Evolutionary conservation across 768 basidiomycete species (phyloP).

Genomic region (Amanita exitialis): DNA sequence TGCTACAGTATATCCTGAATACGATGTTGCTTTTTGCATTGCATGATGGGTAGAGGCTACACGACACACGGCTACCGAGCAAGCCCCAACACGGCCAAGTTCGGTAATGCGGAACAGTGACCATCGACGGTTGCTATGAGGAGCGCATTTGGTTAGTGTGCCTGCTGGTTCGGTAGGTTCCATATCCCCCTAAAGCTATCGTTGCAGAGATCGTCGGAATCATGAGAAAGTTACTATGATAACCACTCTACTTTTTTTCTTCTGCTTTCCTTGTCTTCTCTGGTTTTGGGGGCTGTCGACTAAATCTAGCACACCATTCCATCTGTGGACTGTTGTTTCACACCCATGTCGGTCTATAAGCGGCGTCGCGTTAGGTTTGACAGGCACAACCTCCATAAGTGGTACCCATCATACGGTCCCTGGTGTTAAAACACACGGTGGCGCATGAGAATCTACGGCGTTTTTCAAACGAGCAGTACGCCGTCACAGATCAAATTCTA

Average conservation of each 20-base stretch:
- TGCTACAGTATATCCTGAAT: background rate
- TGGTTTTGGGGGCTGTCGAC: background rate
- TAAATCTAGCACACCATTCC: background rate
- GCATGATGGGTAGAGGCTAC: no score
- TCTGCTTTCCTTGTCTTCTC: no score
- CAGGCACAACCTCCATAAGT: background rate
- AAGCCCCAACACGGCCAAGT: no score
- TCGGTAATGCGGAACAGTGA: no score
- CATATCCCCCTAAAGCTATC: background rate
- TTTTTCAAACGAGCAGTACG: background rate
- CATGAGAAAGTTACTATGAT: background rate
- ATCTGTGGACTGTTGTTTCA: background rate
- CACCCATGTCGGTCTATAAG: slow-evolving; percentile 1
- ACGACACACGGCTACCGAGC: no score
- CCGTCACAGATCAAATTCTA: background rate
- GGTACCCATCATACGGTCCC: background rate
- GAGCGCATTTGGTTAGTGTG: no score
- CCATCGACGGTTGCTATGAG: no score
- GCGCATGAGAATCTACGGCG: background rate
- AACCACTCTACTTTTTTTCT: background rate
- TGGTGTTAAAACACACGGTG: background rate
- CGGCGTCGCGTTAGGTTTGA: slow-evolving; percentile 3
- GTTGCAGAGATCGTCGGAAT: background rate
- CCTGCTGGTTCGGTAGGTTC: background rate
- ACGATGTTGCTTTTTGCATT: no score